Percentiles rank a stretch among this genome's conserved stretches.
These are phyloP conservation scores for Priceomyces medius DNA, from an alignment of 805 yeast genomes.

Conservation along the genomic window DNA sequence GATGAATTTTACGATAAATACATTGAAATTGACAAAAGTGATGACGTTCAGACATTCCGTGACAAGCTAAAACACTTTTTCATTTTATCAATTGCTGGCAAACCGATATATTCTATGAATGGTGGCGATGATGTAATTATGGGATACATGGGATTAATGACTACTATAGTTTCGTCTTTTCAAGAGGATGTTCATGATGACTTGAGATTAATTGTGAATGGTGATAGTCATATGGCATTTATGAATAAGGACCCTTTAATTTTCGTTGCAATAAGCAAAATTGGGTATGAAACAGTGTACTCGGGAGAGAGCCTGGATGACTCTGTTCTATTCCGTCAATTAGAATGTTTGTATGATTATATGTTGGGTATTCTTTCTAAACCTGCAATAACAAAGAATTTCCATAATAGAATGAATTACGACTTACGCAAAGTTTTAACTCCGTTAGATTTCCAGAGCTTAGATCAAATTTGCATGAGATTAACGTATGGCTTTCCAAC, in stretches of 20 bases:
- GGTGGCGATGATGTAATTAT: slow-evolving; percentile 67
- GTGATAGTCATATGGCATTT: slow-evolving; percentile 54
- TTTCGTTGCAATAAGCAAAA: slow-evolving; percentile 64
- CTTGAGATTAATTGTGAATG: slow-evolving; percentile 54
- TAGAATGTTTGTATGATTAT: slow-evolving; percentile 72
- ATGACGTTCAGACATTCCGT: slow-evolving; percentile 19
- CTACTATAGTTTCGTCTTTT: slow-evolving; percentile 74
- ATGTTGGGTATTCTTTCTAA: slow-evolving; percentile 80
- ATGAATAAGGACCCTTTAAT: slow-evolving; percentile 67
- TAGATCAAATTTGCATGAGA: slow-evolving; percentile 54
- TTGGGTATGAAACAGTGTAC: slow-evolving; percentile 50
- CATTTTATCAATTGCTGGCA: slow-evolving; percentile 80
- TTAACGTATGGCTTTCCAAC: slow-evolving; percentile 32
- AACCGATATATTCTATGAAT: slow-evolving; percentile 78
- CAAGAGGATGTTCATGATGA: slow-evolving; percentile 40
- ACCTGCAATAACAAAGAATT: slow-evolving; percentile 69
- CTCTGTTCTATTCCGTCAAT: slow-evolving; percentile 43
- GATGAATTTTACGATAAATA: slow-evolving; percentile 15
- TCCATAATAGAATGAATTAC: slow-evolving; percentile 69
- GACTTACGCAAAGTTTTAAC: slow-evolving; percentile 78
- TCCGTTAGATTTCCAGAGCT: slow-evolving; percentile 67
- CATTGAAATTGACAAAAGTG: slow-evolving; percentile 16
- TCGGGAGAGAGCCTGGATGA: slow-evolving; percentile 22
- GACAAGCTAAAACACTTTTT: slow-evolving; percentile 65
- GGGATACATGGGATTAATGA: slow-evolving; percentile 76